Evolutionary conservation across 129 eudicot genomes (phyloP), one percentile per base, ranked within the genome.

Genomic region (Flaveria robusta): DNA sequence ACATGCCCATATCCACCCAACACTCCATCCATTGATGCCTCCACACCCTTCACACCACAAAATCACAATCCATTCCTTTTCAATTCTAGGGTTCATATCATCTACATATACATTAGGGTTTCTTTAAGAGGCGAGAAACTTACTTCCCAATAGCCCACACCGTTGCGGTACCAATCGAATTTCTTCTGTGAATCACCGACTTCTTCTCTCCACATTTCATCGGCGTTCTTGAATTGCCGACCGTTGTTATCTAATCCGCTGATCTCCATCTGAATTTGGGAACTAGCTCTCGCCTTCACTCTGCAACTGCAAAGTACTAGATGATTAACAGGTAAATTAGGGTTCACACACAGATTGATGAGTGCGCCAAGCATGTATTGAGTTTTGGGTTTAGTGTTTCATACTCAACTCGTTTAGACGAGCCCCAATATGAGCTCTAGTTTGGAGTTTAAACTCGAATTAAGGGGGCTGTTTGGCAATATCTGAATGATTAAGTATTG

Each of bases 141-240:
- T 86, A 93, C 98, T 82, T 94, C 85, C 98, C 98, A 94, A 69
- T 91, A 94, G 67, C 84, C 82, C 51, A 94, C 93, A 59, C 96
- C 97, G 26, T 85, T 72, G 16, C 74, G 81, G 62, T 94, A 94
- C 98, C 98, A 94, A 60, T 87, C 84, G 7, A 80, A 47, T 74
- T 84, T 87, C 80, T 89, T 91, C 68, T 82, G 81, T 24, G 80
- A 79, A 81, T 94, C 91, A 15, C 87, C 98, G 12, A 84, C 88
- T 80, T 90, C 96, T 81, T 90, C 93, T 74, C 76, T 83, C 98
- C 98, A 94, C 98, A 94, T 94, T 77, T 94, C 98, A 45, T 86
- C 96, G 34, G 90, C 87, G 87, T 75, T 94, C 58, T 84, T 89
- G 87, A 88, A 94, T 71, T 84, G 67, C 8, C 97, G 93, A 71